Percentiles rank a stretch among this genome's conserved stretches.
These are phyloP conservation scores for Chlorociboria aeruginascens DNA, from an alignment of 495 filamentous ascomycete genomes.

Conservation along the genomic window DNA sequence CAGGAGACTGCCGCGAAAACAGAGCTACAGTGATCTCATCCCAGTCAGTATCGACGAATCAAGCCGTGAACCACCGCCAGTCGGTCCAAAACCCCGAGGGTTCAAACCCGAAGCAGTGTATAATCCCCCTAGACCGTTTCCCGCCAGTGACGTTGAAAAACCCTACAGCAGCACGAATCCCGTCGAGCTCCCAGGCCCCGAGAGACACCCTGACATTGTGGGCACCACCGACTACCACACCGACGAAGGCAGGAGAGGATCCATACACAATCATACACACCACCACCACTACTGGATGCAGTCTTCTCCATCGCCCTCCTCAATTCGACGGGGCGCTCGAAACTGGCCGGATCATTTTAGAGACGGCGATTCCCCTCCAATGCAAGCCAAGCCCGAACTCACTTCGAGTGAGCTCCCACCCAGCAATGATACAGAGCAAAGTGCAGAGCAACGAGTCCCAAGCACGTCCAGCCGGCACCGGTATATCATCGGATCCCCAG, in stretches of 20 bases:
- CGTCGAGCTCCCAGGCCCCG: slow-evolving; percentile 8
- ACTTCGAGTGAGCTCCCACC: slow-evolving; percentile 5
- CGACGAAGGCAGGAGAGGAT: slow-evolving; percentile 9
- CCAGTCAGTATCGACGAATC: slow-evolving; percentile 22
- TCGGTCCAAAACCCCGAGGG: slow-evolving; percentile 13
- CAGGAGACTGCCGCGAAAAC: background rate
- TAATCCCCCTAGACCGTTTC: slow-evolving; percentile 13
- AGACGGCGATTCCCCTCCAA: background rate
- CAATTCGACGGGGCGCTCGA: slow-evolving; percentile 2
- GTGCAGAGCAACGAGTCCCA: slow-evolving; percentile 8
- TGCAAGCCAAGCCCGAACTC: slow-evolving; percentile 1
- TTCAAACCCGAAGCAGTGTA: slow-evolving; percentile 9
- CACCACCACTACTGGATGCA: slow-evolving; percentile 46
- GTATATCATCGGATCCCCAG: slow-evolving; percentile 16
- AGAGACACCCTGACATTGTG: slow-evolving; percentile 2
- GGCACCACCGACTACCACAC: slow-evolving; percentile 5
- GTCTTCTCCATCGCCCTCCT: slow-evolving; percentile 16
- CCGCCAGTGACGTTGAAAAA: slow-evolving; percentile 18
- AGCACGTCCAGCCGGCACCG: slow-evolving; percentile 10
- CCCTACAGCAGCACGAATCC: slow-evolving; percentile 13
- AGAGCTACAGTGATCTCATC: slow-evolving; percentile 24
- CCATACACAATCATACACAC: slow-evolving; percentile 38
- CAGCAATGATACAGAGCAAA: background rate
- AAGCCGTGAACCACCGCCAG: slow-evolving; percentile 13
- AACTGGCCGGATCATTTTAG: background rate